Percentiles rank a stretch among this genome's conserved stretches.
phyloP scores from a whole-genome alignment of 306 rosid species.

The Prunus davidiana region DNA sequence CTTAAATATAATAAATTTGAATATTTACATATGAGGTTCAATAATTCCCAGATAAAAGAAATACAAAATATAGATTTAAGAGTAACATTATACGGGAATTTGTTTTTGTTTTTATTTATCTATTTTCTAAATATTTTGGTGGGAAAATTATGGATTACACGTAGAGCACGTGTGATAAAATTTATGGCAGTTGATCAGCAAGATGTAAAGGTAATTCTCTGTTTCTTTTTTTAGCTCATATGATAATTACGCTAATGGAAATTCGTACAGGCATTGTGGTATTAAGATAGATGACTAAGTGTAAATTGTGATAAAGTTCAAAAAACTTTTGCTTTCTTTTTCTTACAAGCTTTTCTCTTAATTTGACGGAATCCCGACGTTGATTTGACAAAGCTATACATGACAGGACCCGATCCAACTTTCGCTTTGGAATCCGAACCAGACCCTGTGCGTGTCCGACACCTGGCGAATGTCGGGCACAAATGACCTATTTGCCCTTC shows the following conservation, averaged over 20 bases:
- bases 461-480: too few species aligned
- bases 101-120: constrained; percentile 3
- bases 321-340: neutral
- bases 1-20: too few species aligned
- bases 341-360: constrained; percentile 9
- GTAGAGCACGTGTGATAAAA: constrained; percentile 80
- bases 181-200: constrained; percentile 77
- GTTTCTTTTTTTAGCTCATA: neutral
- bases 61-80: neutral
- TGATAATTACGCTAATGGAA: neutral
- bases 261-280: neutral
- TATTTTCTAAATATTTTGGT: neutral
- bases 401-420: too few species aligned
- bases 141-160: constrained; percentile 40
- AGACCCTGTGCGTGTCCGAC: too few species aligned
- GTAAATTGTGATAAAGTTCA: neutral
- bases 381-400: constrained; percentile 72
- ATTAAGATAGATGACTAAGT: neutral
- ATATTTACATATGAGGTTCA: neutral
- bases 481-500: too few species aligned
- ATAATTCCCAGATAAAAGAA: neutral
- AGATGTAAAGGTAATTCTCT: constrained; percentile 61
- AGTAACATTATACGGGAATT: neutral
- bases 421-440: too few species aligned
- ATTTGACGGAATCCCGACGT: constrained; percentile 71